phyloP scores from a whole-genome alignment of 306 rosid genomes.

The Myrica gale region DNA sequence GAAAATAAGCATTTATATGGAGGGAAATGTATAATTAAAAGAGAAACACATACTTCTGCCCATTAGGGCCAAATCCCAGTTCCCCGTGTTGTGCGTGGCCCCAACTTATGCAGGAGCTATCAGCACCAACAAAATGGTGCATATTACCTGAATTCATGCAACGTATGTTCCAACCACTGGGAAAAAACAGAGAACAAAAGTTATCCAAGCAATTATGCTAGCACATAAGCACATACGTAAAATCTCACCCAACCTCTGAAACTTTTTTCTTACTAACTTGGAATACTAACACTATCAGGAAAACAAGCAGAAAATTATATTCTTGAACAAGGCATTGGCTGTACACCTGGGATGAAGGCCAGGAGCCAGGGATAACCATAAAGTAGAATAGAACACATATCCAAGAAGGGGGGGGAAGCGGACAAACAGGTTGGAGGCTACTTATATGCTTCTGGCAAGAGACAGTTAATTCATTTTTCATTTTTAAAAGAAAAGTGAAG shows the following conservation, averaged over 20 bases:
- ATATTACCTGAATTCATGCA: conserved; percentile 97
- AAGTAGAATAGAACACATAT: background rate
- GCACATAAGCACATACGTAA: background rate
- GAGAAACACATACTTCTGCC: conserved; percentile 75
- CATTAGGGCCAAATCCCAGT: conserved; percentile 93
- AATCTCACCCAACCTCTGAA: background rate
- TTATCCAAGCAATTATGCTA: conserved; percentile 22
- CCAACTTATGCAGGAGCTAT: conserved; percentile 96
- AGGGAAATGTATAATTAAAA: background rate
- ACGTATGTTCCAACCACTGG: conserved; percentile 92
- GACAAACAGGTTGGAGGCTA: background rate
- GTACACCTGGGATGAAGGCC: background rate
- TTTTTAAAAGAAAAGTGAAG: no score
- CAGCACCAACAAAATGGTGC: conserved; percentile 99
- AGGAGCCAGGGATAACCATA: background rate
- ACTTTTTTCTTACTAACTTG: background rate
- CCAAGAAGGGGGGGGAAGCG: background rate
- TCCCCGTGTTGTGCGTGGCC: conserved; percentile 97
- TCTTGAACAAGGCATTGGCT: background rate
- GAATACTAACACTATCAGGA: background rate
- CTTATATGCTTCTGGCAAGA: background rate
- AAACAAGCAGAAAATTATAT: background rate
- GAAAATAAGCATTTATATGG: background rate
- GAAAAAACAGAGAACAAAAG: conserved; percentile 1
- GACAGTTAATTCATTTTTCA: no score